Percentiles rank a stretch among this genome's conserved stretches.
These are phyloP conservation scores for Puccinia novopanici DNA, from an alignment of 1,284 basidiomycete species.

Conservation along the genomic window DNA sequence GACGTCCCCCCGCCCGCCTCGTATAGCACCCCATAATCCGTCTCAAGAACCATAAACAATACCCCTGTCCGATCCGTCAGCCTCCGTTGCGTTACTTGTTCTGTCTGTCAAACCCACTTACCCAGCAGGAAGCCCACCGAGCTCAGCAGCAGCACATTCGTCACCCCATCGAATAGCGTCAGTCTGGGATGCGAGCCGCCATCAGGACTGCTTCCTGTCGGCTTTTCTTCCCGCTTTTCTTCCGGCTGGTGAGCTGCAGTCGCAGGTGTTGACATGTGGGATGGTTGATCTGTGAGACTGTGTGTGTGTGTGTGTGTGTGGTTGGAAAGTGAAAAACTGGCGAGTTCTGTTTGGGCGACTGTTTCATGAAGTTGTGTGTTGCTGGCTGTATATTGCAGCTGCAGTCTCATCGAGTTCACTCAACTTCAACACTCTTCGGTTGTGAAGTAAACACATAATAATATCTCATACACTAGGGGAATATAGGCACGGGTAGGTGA, in stretches of 20 bases:
- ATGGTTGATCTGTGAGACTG: too few species aligned
- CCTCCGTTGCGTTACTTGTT: too few species aligned
- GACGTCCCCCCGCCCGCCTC: conserved; percentile 11
- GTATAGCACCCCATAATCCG: conserved; percentile 38
- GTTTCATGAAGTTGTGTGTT: too few species aligned
- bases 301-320: too few species aligned
- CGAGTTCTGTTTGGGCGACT: too few species aligned
- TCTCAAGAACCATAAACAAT: conserved; percentile 25
- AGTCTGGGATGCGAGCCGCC: neutral
- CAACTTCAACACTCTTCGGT: too few species aligned
- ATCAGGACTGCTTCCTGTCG: neutral
- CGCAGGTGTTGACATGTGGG: neutral
- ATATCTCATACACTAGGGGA: too few species aligned
- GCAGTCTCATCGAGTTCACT: too few species aligned
- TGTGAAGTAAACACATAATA: too few species aligned
- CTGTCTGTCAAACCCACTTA: neutral
- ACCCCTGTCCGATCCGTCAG: neutral
- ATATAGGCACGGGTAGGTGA: too few species aligned
- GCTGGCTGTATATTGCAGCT: too few species aligned
- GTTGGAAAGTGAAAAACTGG: too few species aligned
- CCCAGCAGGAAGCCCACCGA: conserved; percentile 14
- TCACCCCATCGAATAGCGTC: conserved; percentile 18
- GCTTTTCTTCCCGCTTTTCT: neutral
- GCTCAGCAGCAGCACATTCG: conserved; percentile 1
- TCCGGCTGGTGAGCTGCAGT: neutral